These are phyloP conservation scores for Heteromeles arbutifolia DNA, from an alignment of 306 rosid species.

Conservation along the genomic window DNA sequence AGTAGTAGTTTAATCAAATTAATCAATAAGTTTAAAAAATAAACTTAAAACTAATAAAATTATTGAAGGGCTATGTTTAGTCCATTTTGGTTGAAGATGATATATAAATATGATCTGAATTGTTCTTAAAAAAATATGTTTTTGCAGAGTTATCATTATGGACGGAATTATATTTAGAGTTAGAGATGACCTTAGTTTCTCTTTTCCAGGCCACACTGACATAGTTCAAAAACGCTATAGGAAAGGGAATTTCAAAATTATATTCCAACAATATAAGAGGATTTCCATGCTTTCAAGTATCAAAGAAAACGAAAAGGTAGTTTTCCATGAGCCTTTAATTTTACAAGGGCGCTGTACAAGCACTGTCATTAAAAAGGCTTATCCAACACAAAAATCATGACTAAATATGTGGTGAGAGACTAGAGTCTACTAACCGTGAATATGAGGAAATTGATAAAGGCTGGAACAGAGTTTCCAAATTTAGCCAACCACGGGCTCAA, in stretches of 20 bases:
- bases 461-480: neutral
- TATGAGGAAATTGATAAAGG: neutral
- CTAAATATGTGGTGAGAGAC: neutral
- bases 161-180: too few species aligned
- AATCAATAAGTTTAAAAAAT: too few species aligned
- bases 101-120: too few species aligned
- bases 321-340: neutral
- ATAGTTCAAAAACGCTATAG: neutral
- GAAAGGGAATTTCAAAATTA: neutral
- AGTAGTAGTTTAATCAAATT: too few species aligned
- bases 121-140: too few species aligned
- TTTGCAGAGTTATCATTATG: too few species aligned
- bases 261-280: neutral
- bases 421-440: neutral
- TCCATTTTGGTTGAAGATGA: too few species aligned
- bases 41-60: too few species aligned
- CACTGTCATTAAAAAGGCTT: neutral
- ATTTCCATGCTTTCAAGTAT: too few species aligned
- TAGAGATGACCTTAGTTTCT: neutral
- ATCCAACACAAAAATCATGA: neutral
- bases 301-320: neutral
- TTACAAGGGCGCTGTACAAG: neutral
- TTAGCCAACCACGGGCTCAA: neutral
- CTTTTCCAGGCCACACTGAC: neutral
- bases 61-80: too few species aligned